Evolutionary conservation across 2,329 filamentous ascomycete species (phyloP), one percentile per base, ranked within the genome.

Genomic region (Geosmithia morbida): DNA sequence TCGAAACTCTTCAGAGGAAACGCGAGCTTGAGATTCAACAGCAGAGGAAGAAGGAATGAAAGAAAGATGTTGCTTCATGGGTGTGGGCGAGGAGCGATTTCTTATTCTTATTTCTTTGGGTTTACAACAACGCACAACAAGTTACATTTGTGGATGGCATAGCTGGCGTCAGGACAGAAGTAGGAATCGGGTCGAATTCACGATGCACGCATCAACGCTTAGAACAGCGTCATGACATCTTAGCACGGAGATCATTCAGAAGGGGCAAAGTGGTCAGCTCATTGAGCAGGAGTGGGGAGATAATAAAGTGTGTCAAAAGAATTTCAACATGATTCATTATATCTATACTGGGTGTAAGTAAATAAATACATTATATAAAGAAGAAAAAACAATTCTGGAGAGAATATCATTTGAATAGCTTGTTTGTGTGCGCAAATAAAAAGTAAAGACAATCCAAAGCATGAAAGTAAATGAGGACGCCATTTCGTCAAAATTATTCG

Each of bases 1-100:
- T 94, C 33, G 48, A 50, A 33, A 11, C 73, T 55, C 13, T 54
- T 52, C 13, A 57, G 58, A 55, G 67, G 68, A 51, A 55, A 54
- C 56, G 54, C 51, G 46, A 20, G 26, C 8, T 3, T 37, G 22
- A 26, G 22, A 26, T 8, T 8, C 22, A 26, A 26, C 22, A 26
- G 22, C 22, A 26, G 22, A 37, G 3, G 33, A 37, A 37, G 33
- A 37, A 37, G 33, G 33, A 37, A 16, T 37, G 11, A 37, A 37
- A 16, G 14, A 37, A 3, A 37, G 13, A 11, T 5, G 14, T 37
- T 37, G 13, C 3, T 13, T 37, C 14, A 26, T 26, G 22, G 22
- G 22, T 26, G 22, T 8, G 22, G 22, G 8, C 22, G 13, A 37
- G 33, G 3, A 37, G 11, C 33, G 11, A 37, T 37, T 37, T 37